These are phyloP conservation scores for Blastomyces parvus DNA, from an alignment of 2,329 filamentous ascomycete species.

Conservation along the genomic window DNA sequence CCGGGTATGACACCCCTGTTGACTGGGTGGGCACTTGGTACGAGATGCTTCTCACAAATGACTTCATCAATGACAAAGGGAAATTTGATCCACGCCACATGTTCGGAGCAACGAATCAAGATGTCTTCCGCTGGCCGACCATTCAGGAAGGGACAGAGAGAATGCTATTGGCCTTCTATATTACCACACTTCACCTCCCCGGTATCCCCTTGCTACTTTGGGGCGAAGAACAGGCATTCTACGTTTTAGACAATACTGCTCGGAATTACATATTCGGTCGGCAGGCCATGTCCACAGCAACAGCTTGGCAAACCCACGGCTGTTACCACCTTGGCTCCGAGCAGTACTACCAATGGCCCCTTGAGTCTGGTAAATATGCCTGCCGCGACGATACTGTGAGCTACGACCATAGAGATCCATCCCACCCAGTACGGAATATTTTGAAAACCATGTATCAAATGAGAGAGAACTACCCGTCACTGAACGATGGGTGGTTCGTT, in stretches of 20 bases:
- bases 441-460: constrained; percentile 55
- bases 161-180: constrained; percentile 49
- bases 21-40: constrained; percentile 51
- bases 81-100: constrained; percentile 55
- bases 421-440: constrained; percentile 51
- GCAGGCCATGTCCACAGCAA: constrained; percentile 51
- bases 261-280: constrained; percentile 57
- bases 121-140: constrained; percentile 56
- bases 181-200: constrained; percentile 51
- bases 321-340: constrained; percentile 50
- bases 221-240: constrained; percentile 59
- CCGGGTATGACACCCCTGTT: constrained; percentile 45
- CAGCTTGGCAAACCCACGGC: constrained; percentile 56
- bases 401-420: constrained; percentile 54
- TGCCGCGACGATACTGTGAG: constrained; percentile 50
- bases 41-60: constrained; percentile 48
- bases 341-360: constrained; percentile 50
- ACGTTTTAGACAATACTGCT: constrained; percentile 55
- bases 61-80: constrained; percentile 51
- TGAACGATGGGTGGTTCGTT: constrained; percentile 52
- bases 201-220: constrained; percentile 53
- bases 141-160: constrained; percentile 49
- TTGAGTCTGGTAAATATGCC: constrained; percentile 45
- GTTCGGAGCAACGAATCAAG: constrained; percentile 56
- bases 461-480: constrained; percentile 45